Conservation (phyloP, 257 asterid genomes). For the Henckelia pumila region DNA sequence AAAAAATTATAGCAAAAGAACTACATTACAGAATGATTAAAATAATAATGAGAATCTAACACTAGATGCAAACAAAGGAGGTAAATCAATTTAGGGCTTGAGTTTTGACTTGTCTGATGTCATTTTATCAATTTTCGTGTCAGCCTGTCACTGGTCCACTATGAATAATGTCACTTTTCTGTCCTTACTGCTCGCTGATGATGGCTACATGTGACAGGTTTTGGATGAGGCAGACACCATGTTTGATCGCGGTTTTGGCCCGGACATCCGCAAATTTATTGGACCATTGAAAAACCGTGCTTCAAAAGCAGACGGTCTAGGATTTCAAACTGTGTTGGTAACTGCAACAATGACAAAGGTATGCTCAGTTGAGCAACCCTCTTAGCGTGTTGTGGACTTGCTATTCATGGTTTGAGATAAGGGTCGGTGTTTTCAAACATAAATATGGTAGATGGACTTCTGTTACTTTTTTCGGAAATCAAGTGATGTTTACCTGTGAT, state of each 20-base stretch:
- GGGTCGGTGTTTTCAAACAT: neutral
- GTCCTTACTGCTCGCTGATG: conserved; percentile 23
- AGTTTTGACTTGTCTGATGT: too few species aligned
- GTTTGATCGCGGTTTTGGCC: conserved; percentile 99
- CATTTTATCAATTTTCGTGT: too few species aligned
- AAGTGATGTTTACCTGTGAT: neutral
- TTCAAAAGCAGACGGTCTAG: conserved; percentile 57
- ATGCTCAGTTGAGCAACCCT: conserved; percentile 7
- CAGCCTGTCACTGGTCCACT: neutral
- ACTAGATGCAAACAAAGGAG: too few species aligned
- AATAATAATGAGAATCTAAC: too few species aligned
- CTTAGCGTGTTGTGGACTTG: neutral
- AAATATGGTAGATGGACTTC: neutral
- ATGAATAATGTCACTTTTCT: conserved; percentile 2
- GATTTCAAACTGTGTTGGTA: conserved; percentile 87
- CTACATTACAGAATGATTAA: too few species aligned
- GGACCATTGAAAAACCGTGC: conserved; percentile 85
- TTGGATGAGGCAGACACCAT: conserved; percentile 99
- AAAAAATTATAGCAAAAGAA: too few species aligned
- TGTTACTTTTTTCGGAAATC: neutral
- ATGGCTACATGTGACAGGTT: conserved; percentile 53
- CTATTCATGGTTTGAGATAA: neutral
- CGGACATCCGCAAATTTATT: conserved; percentile 86
- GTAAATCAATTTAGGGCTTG: too few species aligned
- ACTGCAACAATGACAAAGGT: conserved; percentile 99